Conservation (phyloP, 2,329 filamentous ascomycete genomes). For the Aquanectria penicillioides region DNA sequence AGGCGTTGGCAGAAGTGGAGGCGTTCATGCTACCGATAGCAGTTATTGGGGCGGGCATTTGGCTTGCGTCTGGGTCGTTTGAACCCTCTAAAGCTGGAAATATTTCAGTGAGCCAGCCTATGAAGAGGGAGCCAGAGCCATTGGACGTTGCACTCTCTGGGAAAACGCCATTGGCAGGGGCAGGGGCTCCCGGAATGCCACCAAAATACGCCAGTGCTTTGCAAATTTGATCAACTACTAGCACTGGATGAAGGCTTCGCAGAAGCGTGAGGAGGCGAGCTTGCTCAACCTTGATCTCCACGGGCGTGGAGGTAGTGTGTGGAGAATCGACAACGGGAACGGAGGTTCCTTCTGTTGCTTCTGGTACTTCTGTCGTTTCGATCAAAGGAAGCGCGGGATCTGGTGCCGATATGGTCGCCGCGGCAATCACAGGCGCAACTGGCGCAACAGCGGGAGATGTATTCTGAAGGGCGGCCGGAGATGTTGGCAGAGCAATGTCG, state of each 20-base stretch:
- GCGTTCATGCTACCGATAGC: conserved; percentile 9
- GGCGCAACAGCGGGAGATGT: neutral
- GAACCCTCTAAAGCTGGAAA: conserved; percentile 57
- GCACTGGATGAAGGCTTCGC: conserved; percentile 62
- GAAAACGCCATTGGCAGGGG: conserved; percentile 62
- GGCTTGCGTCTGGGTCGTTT: conserved; percentile 36
- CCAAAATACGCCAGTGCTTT: conserved; percentile 73
- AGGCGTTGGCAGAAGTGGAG: conserved; percentile 16
- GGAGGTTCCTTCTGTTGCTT: neutral
- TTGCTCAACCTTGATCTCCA: conserved; percentile 68
- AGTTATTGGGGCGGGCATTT: neutral
- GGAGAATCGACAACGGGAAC: conserved; percentile 34
- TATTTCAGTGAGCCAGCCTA: conserved; percentile 72
- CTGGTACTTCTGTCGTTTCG: neutral
- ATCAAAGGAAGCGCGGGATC: neutral
- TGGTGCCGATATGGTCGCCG: neutral
- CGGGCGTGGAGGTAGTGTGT: conserved; percentile 34
- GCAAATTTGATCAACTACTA: conserved; percentile 70
- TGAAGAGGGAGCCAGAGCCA: conserved; percentile 66
- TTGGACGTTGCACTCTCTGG: conserved; percentile 66
- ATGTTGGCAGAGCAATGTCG: neutral
- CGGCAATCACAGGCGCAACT: neutral
- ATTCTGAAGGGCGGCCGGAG: neutral
- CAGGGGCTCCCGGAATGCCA: conserved; percentile 64
- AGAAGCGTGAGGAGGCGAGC: conserved; percentile 67